Conservation (phyloP, 371 early-diverging fungal genomes). For the Rhizopus microsporus region DNA sequence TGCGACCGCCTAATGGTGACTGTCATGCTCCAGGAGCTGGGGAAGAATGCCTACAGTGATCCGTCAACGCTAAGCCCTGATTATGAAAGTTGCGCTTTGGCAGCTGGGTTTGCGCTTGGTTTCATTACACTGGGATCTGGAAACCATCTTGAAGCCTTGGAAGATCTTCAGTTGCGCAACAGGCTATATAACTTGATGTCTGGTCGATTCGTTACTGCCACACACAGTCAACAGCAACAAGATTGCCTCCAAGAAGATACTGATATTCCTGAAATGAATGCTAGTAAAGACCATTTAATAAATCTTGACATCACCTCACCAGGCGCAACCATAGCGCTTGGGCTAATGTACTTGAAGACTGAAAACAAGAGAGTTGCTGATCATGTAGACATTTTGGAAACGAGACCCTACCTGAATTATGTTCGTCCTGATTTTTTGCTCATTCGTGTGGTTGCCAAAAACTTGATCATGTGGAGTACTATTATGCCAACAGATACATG, state of each 20-base stretch:
- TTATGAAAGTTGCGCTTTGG: constrained; percentile 64
- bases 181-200: constrained; percentile 56
- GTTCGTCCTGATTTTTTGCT: constrained; percentile 74
- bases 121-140: constrained; percentile 77
- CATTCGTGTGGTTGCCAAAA: constrained; percentile 64
- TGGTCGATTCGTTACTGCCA: constrained; percentile 7
- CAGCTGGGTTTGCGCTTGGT: constrained; percentile 84
- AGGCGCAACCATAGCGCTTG: constrained; percentile 82
- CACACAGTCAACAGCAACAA: background rate
- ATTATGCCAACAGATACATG: constrained; percentile 54
- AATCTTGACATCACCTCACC: constrained; percentile 62
- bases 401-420: constrained; percentile 58
- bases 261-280: background rate
- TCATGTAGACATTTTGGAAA: constrained; percentile 60
- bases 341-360: constrained; percentile 80
- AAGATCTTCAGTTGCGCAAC: constrained; percentile 63
- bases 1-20: constrained; percentile 67
- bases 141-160: constrained; percentile 46
- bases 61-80: constrained; percentile 27
- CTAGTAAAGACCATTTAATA: background rate
- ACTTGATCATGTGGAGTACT: constrained; percentile 27
- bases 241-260: too few relatives aligned
- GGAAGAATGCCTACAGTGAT: constrained; percentile 32
- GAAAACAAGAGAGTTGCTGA: constrained; percentile 66
- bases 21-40: constrained; percentile 73